Conservation (phyloP, 805 yeast species). For the Ogataea ramenticola region DNA sequence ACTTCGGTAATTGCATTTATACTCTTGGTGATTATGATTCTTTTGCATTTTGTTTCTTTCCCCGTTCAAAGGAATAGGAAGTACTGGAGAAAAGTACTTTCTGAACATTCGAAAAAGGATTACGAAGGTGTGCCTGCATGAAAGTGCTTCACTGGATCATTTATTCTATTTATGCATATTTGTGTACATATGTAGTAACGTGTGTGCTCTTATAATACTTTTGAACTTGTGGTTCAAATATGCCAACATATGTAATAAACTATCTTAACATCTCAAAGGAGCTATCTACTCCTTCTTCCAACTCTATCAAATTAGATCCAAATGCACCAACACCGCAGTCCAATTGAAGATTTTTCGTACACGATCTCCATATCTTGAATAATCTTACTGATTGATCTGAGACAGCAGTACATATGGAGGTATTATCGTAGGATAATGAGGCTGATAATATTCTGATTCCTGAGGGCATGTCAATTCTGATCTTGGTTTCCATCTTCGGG, state of each 20-base stretch:
- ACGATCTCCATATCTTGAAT: constrained; percentile 60
- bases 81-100: constrained; percentile 52
- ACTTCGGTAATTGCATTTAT: constrained; percentile 52
- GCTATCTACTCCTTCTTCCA: constrained; percentile 44
- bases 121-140: constrained; percentile 85
- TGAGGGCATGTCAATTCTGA: constrained; percentile 42
- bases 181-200: no score
- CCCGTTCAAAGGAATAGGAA: constrained; percentile 70
- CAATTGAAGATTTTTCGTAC: constrained; percentile 26
- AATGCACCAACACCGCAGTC: constrained; percentile 33
- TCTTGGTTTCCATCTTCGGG: constrained; percentile 48
- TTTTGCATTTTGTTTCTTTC: constrained; percentile 48
- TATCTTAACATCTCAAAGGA: constrained; percentile 20
- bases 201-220: background rate
- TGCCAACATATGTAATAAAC: no score
- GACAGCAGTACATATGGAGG: constrained; percentile 62
- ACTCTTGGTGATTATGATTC: constrained; percentile 41
- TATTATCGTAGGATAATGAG: constrained; percentile 55
- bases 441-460: constrained; percentile 58
- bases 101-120: constrained; percentile 52
- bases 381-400: constrained; percentile 75
- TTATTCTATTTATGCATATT: no score
- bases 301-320: constrained; percentile 52
- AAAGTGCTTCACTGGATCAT: background rate
- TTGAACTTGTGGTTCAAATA: no score